Evolutionary conservation across 2,329 filamentous ascomycete species (phyloP).

Genomic region (Paecilomyces sp.): DNA sequence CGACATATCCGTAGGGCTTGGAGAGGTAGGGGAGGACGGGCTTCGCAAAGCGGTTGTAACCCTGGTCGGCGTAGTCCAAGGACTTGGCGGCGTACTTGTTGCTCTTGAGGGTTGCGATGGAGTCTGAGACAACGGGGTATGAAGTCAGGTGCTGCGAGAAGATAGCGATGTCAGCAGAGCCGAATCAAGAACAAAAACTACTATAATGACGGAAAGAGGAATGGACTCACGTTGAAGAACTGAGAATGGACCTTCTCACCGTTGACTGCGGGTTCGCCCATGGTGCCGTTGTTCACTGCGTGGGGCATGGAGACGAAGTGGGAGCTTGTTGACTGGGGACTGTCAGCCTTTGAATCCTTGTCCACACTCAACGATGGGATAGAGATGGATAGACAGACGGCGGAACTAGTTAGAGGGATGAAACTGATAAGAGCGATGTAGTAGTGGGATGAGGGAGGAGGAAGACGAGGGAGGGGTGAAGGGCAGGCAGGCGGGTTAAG

Average conservation of each 20-base stretch:
- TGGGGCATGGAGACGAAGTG: conserved; percentile 37
- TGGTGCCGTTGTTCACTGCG: conserved; percentile 38
- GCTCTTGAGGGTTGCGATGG: conserved; percentile 68
- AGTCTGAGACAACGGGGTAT: conserved; percentile 77
- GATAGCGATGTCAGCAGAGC: conserved; percentile 18
- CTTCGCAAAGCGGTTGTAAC: conserved; percentile 69
- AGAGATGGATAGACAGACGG: background rate
- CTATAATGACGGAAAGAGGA: conserved; percentile 11
- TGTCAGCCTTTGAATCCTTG: background rate
- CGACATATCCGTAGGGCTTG: conserved; percentile 73
- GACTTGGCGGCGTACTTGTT: conserved; percentile 37
- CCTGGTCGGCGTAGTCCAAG: conserved; percentile 27
- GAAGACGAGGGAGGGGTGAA: no score
- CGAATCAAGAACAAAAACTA: conserved; percentile 10
- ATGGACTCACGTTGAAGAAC: conserved; percentile 32
- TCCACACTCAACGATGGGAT: background rate
- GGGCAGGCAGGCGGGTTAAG: no score
- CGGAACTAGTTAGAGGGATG: background rate
- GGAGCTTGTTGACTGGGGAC: background rate
- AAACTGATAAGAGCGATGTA: no score
- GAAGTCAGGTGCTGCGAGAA: conserved; percentile 65
- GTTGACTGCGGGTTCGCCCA: conserved; percentile 44
- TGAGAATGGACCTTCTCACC: conserved; percentile 44
- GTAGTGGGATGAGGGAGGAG: no score
- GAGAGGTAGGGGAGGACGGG: conserved; percentile 72